Evolutionary conservation across 352 stramenopile species (phyloP).

Genomic region (Discostella stelligera): DNA sequence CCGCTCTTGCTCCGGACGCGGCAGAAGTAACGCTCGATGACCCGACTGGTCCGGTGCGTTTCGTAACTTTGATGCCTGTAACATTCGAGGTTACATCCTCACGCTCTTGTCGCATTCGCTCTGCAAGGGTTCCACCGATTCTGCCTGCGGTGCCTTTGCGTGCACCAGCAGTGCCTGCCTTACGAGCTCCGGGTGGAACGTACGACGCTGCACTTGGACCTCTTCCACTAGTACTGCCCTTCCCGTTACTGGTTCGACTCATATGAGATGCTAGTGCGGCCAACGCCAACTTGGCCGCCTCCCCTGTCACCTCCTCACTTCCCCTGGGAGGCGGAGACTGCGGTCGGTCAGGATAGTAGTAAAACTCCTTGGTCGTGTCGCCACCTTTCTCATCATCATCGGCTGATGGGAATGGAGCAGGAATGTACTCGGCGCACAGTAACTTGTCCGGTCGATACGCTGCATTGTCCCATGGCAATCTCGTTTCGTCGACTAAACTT

Average conservation of each 20-base stretch:
- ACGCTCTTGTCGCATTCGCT: slow-evolving; percentile 88
- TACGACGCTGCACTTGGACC: slow-evolving; percentile 47
- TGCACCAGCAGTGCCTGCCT: too few relatives aligned
- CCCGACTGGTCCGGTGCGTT: slow-evolving; percentile 39
- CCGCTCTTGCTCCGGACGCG: slow-evolving; percentile 24
- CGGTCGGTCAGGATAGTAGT: slow-evolving; percentile 74
- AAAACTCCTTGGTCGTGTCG: slow-evolving; percentile 23
- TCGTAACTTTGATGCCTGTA: slow-evolving; percentile 50
- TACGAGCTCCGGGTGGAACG: slow-evolving; percentile 47
- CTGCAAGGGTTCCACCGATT: slow-evolving; percentile 89
- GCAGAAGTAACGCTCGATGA: slow-evolving; percentile 28
- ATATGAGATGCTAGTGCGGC: slow-evolving; percentile 21
- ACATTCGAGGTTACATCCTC: slow-evolving; percentile 57
- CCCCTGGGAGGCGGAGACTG: slow-evolving; percentile 60
- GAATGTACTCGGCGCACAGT: slow-evolving; percentile 67
- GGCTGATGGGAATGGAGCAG: slow-evolving; percentile 27
- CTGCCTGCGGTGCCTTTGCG: slow-evolving; percentile 49
- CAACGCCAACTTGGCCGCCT: slow-evolving; percentile 27
- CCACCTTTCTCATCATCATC: slow-evolving; percentile 12
- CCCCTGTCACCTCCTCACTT: slow-evolving; percentile 42
- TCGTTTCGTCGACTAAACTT: slow-evolving; percentile 64
- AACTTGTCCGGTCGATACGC: slow-evolving; percentile 67
- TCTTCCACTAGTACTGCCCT: slow-evolving; percentile 9
- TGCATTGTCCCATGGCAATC: slow-evolving; percentile 73
- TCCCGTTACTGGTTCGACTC: slow-evolving; percentile 23